phyloP scores from a whole-genome alignment of 352 stramenopile species.

The Plasmopara halstedii region DNA sequence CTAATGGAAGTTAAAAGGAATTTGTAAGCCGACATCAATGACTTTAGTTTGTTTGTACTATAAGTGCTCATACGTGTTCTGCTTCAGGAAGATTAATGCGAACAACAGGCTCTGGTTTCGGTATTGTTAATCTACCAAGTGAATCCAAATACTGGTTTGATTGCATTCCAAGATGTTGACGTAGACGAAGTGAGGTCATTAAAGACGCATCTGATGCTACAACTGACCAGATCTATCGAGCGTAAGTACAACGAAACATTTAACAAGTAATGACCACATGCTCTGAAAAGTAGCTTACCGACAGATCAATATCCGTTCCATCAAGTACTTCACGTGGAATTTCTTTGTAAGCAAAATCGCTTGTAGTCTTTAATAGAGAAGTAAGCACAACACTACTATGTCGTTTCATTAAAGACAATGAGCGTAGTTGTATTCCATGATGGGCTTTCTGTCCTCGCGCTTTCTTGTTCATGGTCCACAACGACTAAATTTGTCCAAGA shows the following conservation, averaged over 20 bases:
- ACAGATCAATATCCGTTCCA: conserved; percentile 54
- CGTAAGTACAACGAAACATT: not conserved
- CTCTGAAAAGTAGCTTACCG: conserved; percentile 17
- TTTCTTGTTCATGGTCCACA: conserved; percentile 28
- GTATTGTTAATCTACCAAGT: conserved; percentile 6
- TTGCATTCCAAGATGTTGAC: conserved; percentile 3
- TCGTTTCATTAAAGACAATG: conserved; percentile 5
- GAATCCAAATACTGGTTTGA: conserved; percentile 40
- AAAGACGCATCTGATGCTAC: conserved; percentile 56
- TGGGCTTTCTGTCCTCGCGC: conserved; percentile 27
- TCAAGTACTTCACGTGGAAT: conserved; percentile 56
- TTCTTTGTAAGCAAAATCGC: conserved; percentile 44
- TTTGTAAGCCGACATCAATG: too few relatives aligned
- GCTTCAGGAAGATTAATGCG: conserved; percentile 52
- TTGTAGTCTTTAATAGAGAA: conserved; percentile 31
- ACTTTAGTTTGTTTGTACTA: too few relatives aligned
- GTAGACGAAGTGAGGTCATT: too few relatives aligned
- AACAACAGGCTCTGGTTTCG: conserved; percentile 2
- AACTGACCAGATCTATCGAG: conserved; percentile 51
- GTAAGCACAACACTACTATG: not conserved
- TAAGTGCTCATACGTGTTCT: conserved; percentile 32
- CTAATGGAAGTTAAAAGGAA: too few relatives aligned
- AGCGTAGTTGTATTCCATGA: conserved; percentile 45
- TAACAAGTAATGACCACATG: not conserved
- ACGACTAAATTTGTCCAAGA: not conserved